phyloP scores from a whole-genome alignment of 2,329 filamentous ascomycete species.

The Fusarium sp. region DNA sequence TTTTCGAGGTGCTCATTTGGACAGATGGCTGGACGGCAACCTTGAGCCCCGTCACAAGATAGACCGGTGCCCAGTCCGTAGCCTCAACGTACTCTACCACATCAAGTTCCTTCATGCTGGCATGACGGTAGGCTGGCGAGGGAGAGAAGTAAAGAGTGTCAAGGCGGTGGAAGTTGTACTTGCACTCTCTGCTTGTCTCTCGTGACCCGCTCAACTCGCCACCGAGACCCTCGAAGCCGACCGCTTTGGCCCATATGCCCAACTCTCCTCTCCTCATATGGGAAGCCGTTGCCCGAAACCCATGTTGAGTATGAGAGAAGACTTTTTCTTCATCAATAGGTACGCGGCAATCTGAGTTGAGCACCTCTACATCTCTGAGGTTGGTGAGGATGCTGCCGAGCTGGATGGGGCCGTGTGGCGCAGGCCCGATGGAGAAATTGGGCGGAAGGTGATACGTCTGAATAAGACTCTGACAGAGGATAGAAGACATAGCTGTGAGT shows the following conservation, averaged over 20 bases:
- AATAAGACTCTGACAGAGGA: fast-evolving
- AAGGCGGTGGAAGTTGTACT: not conserved
- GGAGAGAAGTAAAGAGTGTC: not conserved
- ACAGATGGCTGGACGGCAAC: not conserved
- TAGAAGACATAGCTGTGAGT: not conserved
- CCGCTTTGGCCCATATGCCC: not conserved
- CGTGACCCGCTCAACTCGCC: not conserved
- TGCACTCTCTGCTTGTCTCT: not conserved
- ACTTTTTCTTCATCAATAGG: not conserved
- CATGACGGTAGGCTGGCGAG: not conserved
- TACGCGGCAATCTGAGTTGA: not conserved
- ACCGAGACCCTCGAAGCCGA: not conserved
- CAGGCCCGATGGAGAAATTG: not conserved
- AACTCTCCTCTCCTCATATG: not conserved
- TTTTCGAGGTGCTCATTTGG: not conserved
- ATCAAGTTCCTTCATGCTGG: not conserved
- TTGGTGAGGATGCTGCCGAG: not conserved
- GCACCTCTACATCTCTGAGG: fast-evolving
- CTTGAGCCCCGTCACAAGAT: not conserved
- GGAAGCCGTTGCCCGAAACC: not conserved
- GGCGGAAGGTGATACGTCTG: not conserved
- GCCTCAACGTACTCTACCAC: not conserved
- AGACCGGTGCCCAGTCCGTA: not conserved
- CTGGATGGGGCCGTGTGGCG: not conserved
- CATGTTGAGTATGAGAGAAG: not conserved